Evolutionary conservation across 1,284 basidiomycete species (phyloP).

Genomic region (Phylloporus gajari): DNA sequence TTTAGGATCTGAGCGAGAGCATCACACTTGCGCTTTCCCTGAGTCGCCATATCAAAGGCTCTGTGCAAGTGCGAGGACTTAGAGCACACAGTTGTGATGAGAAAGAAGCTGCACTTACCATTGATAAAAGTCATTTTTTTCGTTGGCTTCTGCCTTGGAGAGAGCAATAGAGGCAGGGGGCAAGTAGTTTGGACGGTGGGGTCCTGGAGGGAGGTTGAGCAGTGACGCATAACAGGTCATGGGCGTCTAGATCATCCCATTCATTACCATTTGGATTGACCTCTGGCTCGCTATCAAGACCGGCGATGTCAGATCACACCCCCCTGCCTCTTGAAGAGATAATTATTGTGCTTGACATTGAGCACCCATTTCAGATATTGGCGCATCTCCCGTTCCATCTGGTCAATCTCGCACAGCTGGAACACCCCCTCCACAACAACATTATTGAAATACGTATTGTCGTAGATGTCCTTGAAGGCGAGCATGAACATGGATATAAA

Average conservation of each 20-base stretch:
- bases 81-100: too few relatives aligned
- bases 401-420: too few relatives aligned
- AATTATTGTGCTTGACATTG: too few relatives aligned
- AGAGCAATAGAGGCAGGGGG: constrained; percentile 58
- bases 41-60: constrained; percentile 51
- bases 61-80: constrained; percentile 13
- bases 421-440: too few relatives aligned
- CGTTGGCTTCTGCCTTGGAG: constrained; percentile 58
- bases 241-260: constrained; percentile 86
- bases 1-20: constrained; percentile 73
- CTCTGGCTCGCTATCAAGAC: constrained; percentile 57
- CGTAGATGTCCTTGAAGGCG: too few relatives aligned
- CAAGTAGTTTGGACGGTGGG: constrained; percentile 55
- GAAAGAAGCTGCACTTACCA: too few relatives aligned
- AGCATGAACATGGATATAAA: too few relatives aligned
- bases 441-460: too few relatives aligned
- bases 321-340: constrained; percentile 52
- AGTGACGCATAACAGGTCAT: too few relatives aligned
- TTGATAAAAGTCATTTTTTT: too few relatives aligned
- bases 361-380: too few relatives aligned
- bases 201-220: constrained; percentile 55
- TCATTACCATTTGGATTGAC: constrained; percentile 75
- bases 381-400: too few relatives aligned
- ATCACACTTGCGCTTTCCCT: constrained; percentile 78
- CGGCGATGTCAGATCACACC: constrained; percentile 70